A percentile compares a stretch with the other conserved stretches of the same genome.
phyloP scores from a whole-genome alignment of 257 asterid species.

The Penstemon newberryi region DNA sequence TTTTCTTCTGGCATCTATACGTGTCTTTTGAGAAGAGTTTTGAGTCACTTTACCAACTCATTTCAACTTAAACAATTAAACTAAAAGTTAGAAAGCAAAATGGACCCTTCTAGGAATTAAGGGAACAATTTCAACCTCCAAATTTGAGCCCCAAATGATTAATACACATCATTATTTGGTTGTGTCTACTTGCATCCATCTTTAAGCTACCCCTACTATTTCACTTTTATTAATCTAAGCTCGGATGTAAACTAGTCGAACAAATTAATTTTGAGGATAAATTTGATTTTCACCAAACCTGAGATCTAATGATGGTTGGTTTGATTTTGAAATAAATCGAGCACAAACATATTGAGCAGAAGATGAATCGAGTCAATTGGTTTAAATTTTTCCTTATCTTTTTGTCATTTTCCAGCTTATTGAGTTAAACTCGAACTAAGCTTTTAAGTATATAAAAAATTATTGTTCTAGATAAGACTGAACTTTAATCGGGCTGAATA shows the following conservation, averaged over 20 bases:
- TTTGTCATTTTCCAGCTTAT: too few relatives aligned
- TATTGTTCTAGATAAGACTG: too few relatives aligned
- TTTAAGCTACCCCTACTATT: background rate
- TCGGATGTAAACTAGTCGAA: background rate
- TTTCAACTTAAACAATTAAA: conserved; percentile 22
- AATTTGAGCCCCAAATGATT: conserved; percentile 33
- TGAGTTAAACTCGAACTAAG: too few relatives aligned
- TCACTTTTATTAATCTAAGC: background rate
- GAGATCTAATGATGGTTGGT: too few relatives aligned
- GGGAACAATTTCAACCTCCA: background rate
- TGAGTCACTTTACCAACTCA: conserved; percentile 57
- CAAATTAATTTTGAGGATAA: background rate
- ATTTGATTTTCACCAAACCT: too few relatives aligned
- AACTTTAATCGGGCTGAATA: too few relatives aligned
- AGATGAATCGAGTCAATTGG: too few relatives aligned
- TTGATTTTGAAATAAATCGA: too few relatives aligned
- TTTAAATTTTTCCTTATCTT: too few relatives aligned
- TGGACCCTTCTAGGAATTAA: conserved; percentile 6
- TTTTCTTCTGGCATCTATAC: conserved; percentile 38
- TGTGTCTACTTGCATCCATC: conserved; percentile 4
- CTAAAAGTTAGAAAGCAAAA: conserved; percentile 16
- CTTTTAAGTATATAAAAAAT: too few relatives aligned
- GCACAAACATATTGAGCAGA: too few relatives aligned
- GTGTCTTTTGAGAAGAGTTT: conserved; percentile 53
- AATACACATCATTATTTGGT: conserved; percentile 17